Evolutionary conservation across 306 rosid genomes (phyloP), one percentile per base, ranked within the genome.

Genomic region (Cicer judaicum): DNA sequence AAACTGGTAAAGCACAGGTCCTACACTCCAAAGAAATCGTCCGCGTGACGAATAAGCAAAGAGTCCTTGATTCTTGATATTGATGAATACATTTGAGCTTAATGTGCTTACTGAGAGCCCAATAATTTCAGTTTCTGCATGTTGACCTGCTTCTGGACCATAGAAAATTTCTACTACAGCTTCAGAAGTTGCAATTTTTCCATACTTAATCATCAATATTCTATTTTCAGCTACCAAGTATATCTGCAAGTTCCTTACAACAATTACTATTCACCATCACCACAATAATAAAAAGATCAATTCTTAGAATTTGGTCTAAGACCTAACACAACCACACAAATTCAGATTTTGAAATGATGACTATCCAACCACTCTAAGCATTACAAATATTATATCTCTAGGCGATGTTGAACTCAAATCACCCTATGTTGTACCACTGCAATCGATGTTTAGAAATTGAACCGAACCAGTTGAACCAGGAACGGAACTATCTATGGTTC

Each of bases 221-320:
- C 87, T 89, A 79, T 86, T 86, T 53, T 85, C 96, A 16, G 91
- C 95, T 16, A 89, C 86, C 83, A 90, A 69, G 81, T 86, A 93
- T 66, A 93, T 79, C 98, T 93, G 89, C 64, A 78, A 74, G 42
- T 24, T 12, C 43, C 16, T 52, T 24, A 40, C 63, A 75, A 7
- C 39, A 56, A 44, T 80, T 18, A 74, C 34, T 4, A 59, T 40
- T 10, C 65, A 13, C 13, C 64, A 70, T n/a, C 24, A 21, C 10
- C 46, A 61, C 10, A 14, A 40, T 10, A 70, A 48, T 39, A 19
- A 49, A 68, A 68, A 9, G 56, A 42, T 40, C 50, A 55, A 18
- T n/a, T n/a, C n/a, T n/a, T n/a, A n/a, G 46, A 42, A 42, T 42
- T 42, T 42, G 9, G 46, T 42, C 46, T 42, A 7, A 42, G 10